Percentiles rank a stretch among this genome's conserved stretches.
Evolutionary conservation across 2,329 filamentous ascomycete species (phyloP).

Genomic region (Trichoderma pleuroti): DNA sequence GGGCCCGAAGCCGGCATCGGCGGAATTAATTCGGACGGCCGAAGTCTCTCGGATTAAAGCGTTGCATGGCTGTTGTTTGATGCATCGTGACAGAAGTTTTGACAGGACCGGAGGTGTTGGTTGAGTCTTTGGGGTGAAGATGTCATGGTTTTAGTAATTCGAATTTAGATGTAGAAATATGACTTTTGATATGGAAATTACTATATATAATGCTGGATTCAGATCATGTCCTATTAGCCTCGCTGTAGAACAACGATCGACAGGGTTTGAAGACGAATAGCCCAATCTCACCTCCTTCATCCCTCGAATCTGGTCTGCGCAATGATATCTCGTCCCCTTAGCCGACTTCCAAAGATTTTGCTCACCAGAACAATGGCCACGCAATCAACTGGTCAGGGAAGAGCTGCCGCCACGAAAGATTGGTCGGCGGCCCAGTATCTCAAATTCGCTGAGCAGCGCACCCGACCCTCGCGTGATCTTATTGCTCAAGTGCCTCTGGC

Average conservation of each 20-base stretch:
- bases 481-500: conserved; percentile 44
- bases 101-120: not conserved
- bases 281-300: not conserved
- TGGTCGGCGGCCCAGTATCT: conserved; percentile 58
- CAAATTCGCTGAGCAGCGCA: conserved; percentile 52
- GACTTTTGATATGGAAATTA: not conserved
- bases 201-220: not conserved
- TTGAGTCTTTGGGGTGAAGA: not conserved
- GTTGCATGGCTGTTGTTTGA: not conserved
- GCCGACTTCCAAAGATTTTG: not conserved
- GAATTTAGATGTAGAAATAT: not conserved
- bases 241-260: not conserved
- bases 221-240: no score
- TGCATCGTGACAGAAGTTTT: not conserved
- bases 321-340: conserved; percentile 5
- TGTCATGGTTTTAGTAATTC: not conserved
- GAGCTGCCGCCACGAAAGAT: conserved; percentile 22
- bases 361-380: conserved; percentile 13
- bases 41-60: conserved; percentile 2
- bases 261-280: not conserved
- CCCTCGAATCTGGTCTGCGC: not conserved
- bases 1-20: not conserved
- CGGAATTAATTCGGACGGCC: conserved; percentile 13
- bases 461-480: conserved; percentile 51
- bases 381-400: not conserved